phyloP scores from a whole-genome alignment of 1,284 basidiomycete species.

The Naganishia cerealis region DNA sequence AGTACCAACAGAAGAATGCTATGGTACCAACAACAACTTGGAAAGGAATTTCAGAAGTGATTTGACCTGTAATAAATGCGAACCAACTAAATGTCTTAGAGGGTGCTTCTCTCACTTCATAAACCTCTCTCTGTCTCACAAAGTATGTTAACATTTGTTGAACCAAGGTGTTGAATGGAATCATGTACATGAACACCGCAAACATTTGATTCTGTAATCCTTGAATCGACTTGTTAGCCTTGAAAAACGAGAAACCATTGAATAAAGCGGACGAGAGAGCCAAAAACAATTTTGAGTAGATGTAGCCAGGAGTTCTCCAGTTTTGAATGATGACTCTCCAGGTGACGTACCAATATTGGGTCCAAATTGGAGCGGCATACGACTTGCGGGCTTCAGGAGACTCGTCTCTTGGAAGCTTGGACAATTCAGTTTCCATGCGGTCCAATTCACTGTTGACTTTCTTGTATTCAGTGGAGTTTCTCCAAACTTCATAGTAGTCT shows the following conservation, averaged over 20 bases:
- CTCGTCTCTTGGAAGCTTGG: constrained; percentile 2
- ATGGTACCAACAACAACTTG: constrained; percentile 60
- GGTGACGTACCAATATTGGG: constrained; percentile 11
- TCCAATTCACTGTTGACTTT: constrained; percentile 54
- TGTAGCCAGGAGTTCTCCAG: constrained; percentile 61
- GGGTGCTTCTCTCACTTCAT: constrained; percentile 70
- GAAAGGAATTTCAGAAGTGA: constrained; percentile 54
- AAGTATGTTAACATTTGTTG: too few species aligned
- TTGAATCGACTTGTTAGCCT: constrained; percentile 10
- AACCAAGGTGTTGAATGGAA: constrained; percentile 54
- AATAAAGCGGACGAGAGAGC: constrained; percentile 44
- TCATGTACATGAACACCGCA: constrained; percentile 54
- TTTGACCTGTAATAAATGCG: constrained; percentile 44
- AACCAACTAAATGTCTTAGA: constrained; percentile 82
- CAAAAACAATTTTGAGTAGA: constrained; percentile 46
- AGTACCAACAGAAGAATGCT: constrained; percentile 56
- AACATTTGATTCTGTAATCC: constrained; percentile 41
- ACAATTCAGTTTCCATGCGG: too few species aligned
- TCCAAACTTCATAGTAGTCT: constrained; percentile 75
- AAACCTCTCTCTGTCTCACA: constrained; percentile 60
- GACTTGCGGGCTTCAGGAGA: constrained; percentile 36
- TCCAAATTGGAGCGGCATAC: constrained; percentile 13
- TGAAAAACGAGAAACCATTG: constrained; percentile 46
- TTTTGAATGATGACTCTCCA: constrained; percentile 39
- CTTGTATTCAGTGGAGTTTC: constrained; percentile 54